Evolutionary conservation across 2,329 filamentous ascomycete genomes (phyloP).

Genomic region (Monosporascus sp.): DNA sequence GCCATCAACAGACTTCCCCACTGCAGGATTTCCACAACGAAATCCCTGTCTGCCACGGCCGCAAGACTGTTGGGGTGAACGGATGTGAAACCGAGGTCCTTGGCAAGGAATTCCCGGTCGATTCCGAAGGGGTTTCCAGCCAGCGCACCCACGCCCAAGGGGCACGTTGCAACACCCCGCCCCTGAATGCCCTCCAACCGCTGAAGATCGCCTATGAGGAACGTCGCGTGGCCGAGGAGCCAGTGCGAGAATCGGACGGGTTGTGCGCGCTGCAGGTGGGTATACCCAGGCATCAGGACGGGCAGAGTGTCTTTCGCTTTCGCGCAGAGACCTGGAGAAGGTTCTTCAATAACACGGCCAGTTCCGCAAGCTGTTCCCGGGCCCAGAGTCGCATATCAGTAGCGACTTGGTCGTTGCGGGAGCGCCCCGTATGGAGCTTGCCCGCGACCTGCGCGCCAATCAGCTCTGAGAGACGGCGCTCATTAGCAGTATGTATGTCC

Average conservation of each 20-base stretch:
- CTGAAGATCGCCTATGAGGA: conserved; percentile 63
- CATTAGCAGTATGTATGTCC: conserved; percentile 50
- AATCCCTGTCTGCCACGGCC: conserved; percentile 66
- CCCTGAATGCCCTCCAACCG: conserved; percentile 54
- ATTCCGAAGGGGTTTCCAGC: conserved; percentile 72
- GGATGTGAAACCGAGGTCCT: conserved; percentile 67
- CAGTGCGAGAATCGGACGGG: conserved; percentile 72
- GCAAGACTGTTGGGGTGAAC: conserved; percentile 66
- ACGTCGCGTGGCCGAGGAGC: conserved; percentile 62
- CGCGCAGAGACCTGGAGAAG: neutral
- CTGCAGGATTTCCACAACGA: conserved; percentile 65
- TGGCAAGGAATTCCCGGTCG: conserved; percentile 64
- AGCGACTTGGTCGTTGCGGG: conserved; percentile 68
- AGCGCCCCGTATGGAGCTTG: conserved; percentile 66
- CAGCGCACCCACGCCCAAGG: conserved; percentile 65
- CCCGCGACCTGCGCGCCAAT: conserved; percentile 65
- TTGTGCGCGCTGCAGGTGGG: conserved; percentile 67
- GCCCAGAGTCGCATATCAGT: conserved; percentile 67
- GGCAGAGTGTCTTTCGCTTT: neutral
- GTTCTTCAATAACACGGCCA: neutral
- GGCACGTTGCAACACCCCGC: conserved; percentile 57
- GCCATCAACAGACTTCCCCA: conserved; percentile 66
- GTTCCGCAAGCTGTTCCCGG: neutral
- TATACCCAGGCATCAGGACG: conserved; percentile 65
- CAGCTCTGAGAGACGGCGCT: conserved; percentile 57